Evolutionary conservation across 2,329 filamentous ascomycete genomes (phyloP).

Genomic region (Immersiporthe knoxdaviesiana): DNA sequence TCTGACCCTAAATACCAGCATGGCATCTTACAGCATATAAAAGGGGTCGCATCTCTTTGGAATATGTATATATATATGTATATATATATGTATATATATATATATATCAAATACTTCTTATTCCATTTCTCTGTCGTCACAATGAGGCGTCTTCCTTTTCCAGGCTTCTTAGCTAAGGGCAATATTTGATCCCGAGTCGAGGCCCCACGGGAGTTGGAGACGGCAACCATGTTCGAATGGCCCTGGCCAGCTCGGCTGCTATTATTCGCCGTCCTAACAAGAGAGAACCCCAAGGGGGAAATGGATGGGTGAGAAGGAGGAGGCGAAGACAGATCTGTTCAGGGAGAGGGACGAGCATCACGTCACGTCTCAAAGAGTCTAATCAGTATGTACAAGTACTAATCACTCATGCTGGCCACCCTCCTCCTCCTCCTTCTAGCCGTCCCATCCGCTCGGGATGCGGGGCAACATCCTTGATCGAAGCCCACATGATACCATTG

Average conservation of each 20-base stretch:
- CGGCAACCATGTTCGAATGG: neutral
- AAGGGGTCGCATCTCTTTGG: neutral
- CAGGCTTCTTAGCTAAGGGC: neutral
- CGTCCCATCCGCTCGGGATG: neutral
- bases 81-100: too few relatives aligned
- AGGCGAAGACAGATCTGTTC: neutral
- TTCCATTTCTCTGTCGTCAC: too few relatives aligned
- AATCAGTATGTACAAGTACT: neutral
- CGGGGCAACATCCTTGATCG: neutral
- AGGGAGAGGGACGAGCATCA: neutral
- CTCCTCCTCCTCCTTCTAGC: neutral
- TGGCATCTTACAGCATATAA: neutral
- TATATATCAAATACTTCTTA: too few relatives aligned
- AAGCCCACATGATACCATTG: neutral
- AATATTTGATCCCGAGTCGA: conserved; percentile 1
- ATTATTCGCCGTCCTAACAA: neutral
- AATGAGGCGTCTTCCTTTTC: neutral
- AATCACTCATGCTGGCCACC: neutral
- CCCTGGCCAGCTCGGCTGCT: neutral
- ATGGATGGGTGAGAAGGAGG: neutral
- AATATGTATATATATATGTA: too few relatives aligned
- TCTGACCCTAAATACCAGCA: too few relatives aligned
- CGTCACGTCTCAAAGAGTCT: neutral
- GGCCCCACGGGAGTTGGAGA: conserved; percentile 12
- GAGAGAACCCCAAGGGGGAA: too few relatives aligned